Conservation (phyloP, 2,329 filamentous ascomycete species). For the Onygena corvina region DNA sequence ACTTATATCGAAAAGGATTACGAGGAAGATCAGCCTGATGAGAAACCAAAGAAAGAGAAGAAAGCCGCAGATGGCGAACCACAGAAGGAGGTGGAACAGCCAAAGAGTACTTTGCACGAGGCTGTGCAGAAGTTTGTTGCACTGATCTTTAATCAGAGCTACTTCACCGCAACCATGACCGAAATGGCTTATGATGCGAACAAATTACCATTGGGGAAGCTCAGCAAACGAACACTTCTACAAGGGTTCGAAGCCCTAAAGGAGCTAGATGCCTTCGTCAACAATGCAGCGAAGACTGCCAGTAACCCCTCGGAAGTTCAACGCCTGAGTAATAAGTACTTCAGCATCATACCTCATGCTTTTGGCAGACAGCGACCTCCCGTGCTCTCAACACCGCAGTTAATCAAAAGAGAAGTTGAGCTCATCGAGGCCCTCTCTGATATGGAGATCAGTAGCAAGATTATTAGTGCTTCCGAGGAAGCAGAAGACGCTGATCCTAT, state of each 20-base stretch:
- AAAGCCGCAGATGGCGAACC: slow-evolving; percentile 22
- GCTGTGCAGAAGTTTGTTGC: slow-evolving; percentile 58
- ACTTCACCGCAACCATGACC: slow-evolving; percentile 48
- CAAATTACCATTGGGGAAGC: slow-evolving; percentile 72
- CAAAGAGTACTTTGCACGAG: slow-evolving; percentile 46
- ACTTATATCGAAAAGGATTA: slow-evolving; percentile 72
- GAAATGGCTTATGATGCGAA: slow-evolving; percentile 38
- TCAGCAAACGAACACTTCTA: slow-evolving; percentile 65
- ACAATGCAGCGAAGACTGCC: slow-evolving; percentile 34
- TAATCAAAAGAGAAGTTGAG: slow-evolving; percentile 64
- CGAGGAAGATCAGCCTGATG: slow-evolving; percentile 44
- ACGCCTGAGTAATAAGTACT: slow-evolving; percentile 63
- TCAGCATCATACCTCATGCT: slow-evolving; percentile 67
- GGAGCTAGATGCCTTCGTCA: slow-evolving; percentile 56
- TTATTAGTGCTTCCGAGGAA: slow-evolving; percentile 57
- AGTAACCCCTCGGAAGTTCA: slow-evolving; percentile 41
- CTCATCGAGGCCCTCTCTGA: slow-evolving; percentile 70
- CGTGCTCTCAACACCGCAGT: slow-evolving; percentile 44
- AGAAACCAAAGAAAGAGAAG: slow-evolving; percentile 22
- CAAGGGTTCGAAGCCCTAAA: slow-evolving; percentile 67
- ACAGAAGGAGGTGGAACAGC: slow-evolving; percentile 27
- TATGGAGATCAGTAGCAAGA: slow-evolving; percentile 68
- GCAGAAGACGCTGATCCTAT: slow-evolving; percentile 37
- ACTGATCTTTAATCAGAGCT: slow-evolving; percentile 70
- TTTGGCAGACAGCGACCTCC: slow-evolving; percentile 66